These are phyloP conservation scores for Acanthochlamys bracteata DNA, from an alignment of 106 monocot species.

Conservation along the genomic window DNA sequence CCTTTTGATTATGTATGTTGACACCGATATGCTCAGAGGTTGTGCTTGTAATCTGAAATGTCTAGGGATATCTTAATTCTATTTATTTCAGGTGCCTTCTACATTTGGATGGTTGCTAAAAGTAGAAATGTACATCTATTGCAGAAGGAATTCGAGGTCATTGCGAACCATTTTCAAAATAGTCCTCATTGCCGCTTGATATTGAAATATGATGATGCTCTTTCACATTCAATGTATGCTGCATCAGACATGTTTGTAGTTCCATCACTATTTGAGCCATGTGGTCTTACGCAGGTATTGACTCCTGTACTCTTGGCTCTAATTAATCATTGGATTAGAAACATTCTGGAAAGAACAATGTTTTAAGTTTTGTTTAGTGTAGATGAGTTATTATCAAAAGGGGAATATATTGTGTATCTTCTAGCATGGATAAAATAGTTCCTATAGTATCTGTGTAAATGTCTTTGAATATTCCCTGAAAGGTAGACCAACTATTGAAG, in stretches of 20 bases:
- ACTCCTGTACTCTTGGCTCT: background rate
- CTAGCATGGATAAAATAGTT: background rate
- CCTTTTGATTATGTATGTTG: no score
- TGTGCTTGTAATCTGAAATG: no score
- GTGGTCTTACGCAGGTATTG: constrained; percentile 92
- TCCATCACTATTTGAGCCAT: constrained; percentile 91
- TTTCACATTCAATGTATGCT: constrained; percentile 80
- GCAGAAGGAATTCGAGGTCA: constrained; percentile 84
- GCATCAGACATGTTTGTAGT: constrained; percentile 86
- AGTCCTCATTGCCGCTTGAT: constrained; percentile 55
- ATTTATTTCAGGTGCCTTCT: no score
- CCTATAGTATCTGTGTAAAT: background rate
- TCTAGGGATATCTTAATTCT: no score
- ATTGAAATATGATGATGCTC: constrained; percentile 78
- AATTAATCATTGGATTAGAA: background rate
- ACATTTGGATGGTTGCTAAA: no score
- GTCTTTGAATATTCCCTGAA: no score
- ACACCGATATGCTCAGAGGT: no score
- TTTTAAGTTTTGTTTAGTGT: background rate
- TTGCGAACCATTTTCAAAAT: constrained; percentile 65
- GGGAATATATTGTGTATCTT: background rate
- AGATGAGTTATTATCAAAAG: background rate
- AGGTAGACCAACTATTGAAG: no score
- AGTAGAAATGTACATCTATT: background rate
- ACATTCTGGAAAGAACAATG: no score